These are phyloP conservation scores for Fusarium setosum DNA, from an alignment of 2,329 filamentous ascomycete species.

Conservation along the genomic window DNA sequence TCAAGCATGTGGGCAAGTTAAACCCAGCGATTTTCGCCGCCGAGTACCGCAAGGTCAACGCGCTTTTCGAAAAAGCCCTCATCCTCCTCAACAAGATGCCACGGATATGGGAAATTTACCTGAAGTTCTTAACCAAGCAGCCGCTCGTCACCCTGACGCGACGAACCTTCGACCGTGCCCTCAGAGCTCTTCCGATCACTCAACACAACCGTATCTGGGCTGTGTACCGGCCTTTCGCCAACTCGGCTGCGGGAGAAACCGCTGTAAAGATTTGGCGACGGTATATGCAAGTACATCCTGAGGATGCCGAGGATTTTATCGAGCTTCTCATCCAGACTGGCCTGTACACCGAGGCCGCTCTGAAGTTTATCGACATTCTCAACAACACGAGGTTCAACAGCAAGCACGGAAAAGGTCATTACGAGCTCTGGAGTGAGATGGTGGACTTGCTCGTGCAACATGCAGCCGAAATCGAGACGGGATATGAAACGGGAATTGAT, in stretches of 20 bases:
- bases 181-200: slow-evolving; percentile 90
- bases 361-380: slow-evolving; percentile 90
- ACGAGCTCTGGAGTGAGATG: slow-evolving; percentile 98
- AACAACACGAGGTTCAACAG: slow-evolving; percentile 92
- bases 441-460: slow-evolving; percentile 93
- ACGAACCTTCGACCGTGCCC: slow-evolving; percentile 89
- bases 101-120: slow-evolving; percentile 97
- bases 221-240: slow-evolving; percentile 89
- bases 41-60: slow-evolving; percentile 94
- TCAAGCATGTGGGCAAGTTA: slow-evolving; percentile 81
- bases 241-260: slow-evolving; percentile 88
- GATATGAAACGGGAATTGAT: slow-evolving; percentile 84
- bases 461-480: slow-evolving; percentile 85
- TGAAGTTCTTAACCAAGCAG: slow-evolving; percentile 89
- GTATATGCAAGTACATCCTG: slow-evolving; percentile 97
- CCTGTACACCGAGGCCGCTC: slow-evolving; percentile 90
- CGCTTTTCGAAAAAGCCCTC: slow-evolving; percentile 91
- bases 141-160: slow-evolving; percentile 90
- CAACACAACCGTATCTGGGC: slow-evolving; percentile 98
- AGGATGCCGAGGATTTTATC: slow-evolving; percentile 95
- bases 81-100: slow-evolving; percentile 99
- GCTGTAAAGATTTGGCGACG: slow-evolving; percentile 93
- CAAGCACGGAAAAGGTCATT: slow-evolving; percentile 93
- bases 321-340: slow-evolving; percentile 85
- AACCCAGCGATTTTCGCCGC: slow-evolving; percentile 83